Conservation (phyloP, 208 protist species). For the Spongospora subterranea region DNA sequence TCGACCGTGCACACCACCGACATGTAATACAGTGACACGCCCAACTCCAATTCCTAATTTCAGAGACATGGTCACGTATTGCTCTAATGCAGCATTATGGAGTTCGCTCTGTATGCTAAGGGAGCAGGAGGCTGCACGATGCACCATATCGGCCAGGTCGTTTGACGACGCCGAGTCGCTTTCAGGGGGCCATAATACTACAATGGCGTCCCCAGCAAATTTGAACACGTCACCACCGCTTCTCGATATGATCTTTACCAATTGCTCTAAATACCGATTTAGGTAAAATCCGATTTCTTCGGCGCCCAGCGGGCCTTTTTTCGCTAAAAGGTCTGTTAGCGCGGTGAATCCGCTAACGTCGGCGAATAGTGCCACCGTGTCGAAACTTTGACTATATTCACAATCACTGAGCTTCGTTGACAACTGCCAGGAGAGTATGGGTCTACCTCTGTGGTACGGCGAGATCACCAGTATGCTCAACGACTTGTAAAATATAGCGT, state of each 20-base stretch:
- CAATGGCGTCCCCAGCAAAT: conserved; percentile 66
- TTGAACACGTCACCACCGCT: conserved; percentile 67
- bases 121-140: conserved; percentile 62
- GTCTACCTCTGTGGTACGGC: neutral
- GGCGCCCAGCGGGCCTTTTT: conserved; percentile 60
- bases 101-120: conserved; percentile 63
- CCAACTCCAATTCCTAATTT: conserved; percentile 65
- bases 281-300: conserved; percentile 61
- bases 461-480: conserved; percentile 39
- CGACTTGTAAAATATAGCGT: conserved; percentile 24
- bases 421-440: neutral
- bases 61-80: conserved; percentile 60
- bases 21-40: conserved; percentile 62
- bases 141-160: conserved; percentile 46
- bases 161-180: neutral
- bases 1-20: conserved; percentile 64
- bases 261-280: conserved; percentile 64
- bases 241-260: conserved; percentile 61
- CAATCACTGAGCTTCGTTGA: neutral
- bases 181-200: conserved; percentile 62
- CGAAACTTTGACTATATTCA: neutral
- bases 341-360: conserved; percentile 63
- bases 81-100: conserved; percentile 57
- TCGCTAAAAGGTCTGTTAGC: conserved; percentile 58
- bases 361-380: conserved; percentile 65